These are phyloP conservation scores for Gomphus bonarii DNA, from an alignment of 1,284 basidiomycete species.

Conservation along the genomic window DNA sequence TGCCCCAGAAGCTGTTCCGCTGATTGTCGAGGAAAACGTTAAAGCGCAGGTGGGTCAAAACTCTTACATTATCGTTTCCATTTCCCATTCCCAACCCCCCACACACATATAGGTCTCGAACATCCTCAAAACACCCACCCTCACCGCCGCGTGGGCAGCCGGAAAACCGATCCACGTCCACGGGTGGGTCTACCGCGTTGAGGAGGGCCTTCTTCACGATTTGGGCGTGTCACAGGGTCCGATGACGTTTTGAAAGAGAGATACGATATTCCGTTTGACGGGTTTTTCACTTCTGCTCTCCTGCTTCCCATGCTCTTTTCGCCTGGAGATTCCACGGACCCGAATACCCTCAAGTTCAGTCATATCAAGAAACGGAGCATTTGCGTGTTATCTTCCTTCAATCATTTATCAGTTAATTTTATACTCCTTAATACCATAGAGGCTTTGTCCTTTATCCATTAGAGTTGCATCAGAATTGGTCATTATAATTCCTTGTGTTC, in stretches of 20 bases:
- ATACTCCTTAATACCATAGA: no score
- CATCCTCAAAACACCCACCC: constrained; percentile 50
- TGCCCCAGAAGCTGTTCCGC: constrained; percentile 35
- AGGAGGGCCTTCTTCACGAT: constrained; percentile 60
- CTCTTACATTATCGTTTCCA: not conserved
- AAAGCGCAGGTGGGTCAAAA: constrained; percentile 34
- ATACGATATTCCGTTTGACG: no score
- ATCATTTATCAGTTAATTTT: no score
- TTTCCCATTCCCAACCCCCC: not conserved
- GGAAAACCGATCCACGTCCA: constrained; percentile 67
- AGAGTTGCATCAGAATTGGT: no score
- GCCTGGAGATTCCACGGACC: no score
- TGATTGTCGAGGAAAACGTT: constrained; percentile 71
- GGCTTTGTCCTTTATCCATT: no score
- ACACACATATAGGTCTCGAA: constrained; percentile 41
- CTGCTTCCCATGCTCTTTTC: no score
- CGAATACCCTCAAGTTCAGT: no score
- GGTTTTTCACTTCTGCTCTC: no score
- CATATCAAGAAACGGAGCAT: no score
- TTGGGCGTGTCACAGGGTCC: constrained; percentile 23
- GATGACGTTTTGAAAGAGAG: not conserved
- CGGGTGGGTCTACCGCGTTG: constrained; percentile 79
- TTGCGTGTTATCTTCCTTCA: no score
- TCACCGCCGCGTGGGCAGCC: constrained; percentile 63
- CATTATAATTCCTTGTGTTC: no score